These are phyloP conservation scores for Chytriomyces hyalinus DNA, from an alignment of 192 early-diverging fungal genomes.

Conservation along the genomic window DNA sequence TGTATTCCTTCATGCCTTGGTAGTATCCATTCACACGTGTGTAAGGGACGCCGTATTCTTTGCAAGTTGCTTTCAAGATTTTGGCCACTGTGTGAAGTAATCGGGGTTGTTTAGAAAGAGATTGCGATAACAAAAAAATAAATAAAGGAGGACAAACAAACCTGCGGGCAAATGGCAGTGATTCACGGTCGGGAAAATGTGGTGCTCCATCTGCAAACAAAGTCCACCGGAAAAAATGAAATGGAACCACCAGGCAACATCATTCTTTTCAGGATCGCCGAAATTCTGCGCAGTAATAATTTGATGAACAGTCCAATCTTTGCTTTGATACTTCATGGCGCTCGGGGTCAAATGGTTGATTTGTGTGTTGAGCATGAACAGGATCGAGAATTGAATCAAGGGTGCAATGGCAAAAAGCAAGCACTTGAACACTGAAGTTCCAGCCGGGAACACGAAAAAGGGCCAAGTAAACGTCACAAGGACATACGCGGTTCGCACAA, in stretches of 20 bases:
- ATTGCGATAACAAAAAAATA: no score
- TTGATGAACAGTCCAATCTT: slow-evolving; percentile 26
- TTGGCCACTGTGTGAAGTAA: background rate
- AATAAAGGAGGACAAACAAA: no score
- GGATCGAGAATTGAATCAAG: slow-evolving; percentile 3
- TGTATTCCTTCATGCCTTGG: slow-evolving; percentile 21
- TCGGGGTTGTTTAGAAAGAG: no score
- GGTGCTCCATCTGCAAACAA: slow-evolving; percentile 88
- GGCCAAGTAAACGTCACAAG: slow-evolving; percentile 10
- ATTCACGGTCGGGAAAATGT: slow-evolving; percentile 72
- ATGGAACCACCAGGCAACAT: slow-evolving; percentile 25
- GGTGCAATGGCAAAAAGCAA: slow-evolving; percentile 15
- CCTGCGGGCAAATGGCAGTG: slow-evolving; percentile 14
- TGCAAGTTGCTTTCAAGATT: slow-evolving; percentile 3
- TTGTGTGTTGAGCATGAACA: slow-evolving; percentile 35
- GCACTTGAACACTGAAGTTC: background rate
- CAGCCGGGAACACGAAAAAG: slow-evolving; percentile 4
- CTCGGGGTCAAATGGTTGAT: slow-evolving; percentile 31
- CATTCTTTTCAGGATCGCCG: background rate
- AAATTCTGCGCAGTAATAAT: slow-evolving; percentile 34
- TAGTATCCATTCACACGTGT: slow-evolving; percentile 18
- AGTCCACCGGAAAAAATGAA: slow-evolving; percentile 70
- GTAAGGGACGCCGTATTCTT: slow-evolving; percentile 12
- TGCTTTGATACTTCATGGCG: background rate
- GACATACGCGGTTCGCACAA: background rate